Evolutionary conservation across 805 yeast species (phyloP).

Genomic region (Pichia nakasei): DNA sequence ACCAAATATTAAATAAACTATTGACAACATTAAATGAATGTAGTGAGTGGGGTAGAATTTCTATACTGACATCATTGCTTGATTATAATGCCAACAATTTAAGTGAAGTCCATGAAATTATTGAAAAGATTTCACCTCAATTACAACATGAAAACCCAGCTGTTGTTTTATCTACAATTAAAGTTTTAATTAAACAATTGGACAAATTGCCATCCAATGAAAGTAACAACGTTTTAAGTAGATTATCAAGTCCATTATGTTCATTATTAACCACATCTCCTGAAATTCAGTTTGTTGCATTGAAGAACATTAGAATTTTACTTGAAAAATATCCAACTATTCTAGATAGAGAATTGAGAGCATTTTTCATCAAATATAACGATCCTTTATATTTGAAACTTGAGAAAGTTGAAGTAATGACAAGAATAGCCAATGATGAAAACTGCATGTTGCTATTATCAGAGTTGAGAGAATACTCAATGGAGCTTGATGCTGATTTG

Average conservation of each 20-base stretch:
- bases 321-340: slow-evolving; percentile 82
- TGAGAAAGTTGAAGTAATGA: slow-evolving; percentile 68
- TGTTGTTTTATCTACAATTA: slow-evolving; percentile 79
- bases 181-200: slow-evolving; percentile 66
- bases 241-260: slow-evolving; percentile 77
- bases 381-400: slow-evolving; percentile 73
- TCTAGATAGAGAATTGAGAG: slow-evolving; percentile 70
- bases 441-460: slow-evolving; percentile 53
- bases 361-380: slow-evolving; percentile 81
- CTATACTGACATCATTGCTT: slow-evolving; percentile 73
- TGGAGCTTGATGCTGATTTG: slow-evolving; percentile 78
- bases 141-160: slow-evolving; percentile 95
- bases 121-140: slow-evolving; percentile 89
- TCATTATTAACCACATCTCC: slow-evolving; percentile 83
- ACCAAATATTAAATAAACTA: slow-evolving; percentile 46
- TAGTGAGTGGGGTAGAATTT: slow-evolving; percentile 97
- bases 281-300: slow-evolving; percentile 89
- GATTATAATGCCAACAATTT: slow-evolving; percentile 51
- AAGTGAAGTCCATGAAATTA: slow-evolving; percentile 71
- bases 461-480: slow-evolving; percentile 71
- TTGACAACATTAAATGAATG: slow-evolving; percentile 88
- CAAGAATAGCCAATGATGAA: slow-evolving; percentile 53
- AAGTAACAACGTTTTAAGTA: slow-evolving; percentile 45
- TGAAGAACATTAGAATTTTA: slow-evolving; percentile 83
- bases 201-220: slow-evolving; percentile 34